Evolutionary conservation across 2,329 filamentous ascomycete genomes (phyloP).

Genomic region (Torrubiellomyces zombiae): DNA sequence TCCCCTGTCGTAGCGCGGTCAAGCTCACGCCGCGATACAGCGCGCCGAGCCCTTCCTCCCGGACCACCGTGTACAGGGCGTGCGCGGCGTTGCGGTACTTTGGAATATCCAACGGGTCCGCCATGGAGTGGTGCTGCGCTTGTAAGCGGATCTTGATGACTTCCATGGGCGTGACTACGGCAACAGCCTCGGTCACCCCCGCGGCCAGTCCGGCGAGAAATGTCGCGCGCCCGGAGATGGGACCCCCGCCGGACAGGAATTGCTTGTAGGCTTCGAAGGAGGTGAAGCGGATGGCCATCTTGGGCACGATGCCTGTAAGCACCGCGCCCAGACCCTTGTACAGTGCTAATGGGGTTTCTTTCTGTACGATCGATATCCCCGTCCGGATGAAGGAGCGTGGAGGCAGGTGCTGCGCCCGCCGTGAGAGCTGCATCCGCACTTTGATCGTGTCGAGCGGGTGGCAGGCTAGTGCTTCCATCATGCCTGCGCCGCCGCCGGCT

Average conservation of each 20-base stretch:
- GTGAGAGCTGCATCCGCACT: constrained; percentile 96
- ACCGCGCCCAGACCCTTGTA: constrained; percentile 99
- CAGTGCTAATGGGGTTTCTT: constrained; percentile 79
- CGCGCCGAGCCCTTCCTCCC: constrained; percentile 75
- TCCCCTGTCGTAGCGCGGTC: constrained; percentile 84
- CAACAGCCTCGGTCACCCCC: constrained; percentile 90
- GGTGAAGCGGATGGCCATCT: constrained; percentile 98
- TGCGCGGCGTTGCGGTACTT: constrained; percentile 93
- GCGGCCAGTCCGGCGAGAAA: constrained; percentile 68
- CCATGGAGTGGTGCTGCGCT: constrained; percentile 95
- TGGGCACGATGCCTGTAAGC: constrained; percentile 87
- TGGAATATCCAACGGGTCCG: constrained; percentile 85
- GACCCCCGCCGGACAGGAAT: constrained; percentile 52
- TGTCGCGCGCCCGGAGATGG: constrained; percentile 54
- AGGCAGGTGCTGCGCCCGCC: constrained; percentile 65
- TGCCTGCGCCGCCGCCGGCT: constrained; percentile 93
- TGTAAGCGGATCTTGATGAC: constrained; percentile 97
- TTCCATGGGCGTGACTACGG: constrained; percentile 96
- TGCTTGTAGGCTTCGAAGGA: constrained; percentile 95
- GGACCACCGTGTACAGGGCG: constrained; percentile 70
- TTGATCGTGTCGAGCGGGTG: constrained; percentile 97
- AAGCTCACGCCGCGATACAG: constrained; percentile 88
- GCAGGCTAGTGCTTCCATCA: constrained; percentile 97
- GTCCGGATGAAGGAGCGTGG: constrained; percentile 78
- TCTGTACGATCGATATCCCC: constrained; percentile 68